Base-by-base conservation (phyloP, 768 basidiomycete genomes). In the Podaxis mareebaensis region DNA sequence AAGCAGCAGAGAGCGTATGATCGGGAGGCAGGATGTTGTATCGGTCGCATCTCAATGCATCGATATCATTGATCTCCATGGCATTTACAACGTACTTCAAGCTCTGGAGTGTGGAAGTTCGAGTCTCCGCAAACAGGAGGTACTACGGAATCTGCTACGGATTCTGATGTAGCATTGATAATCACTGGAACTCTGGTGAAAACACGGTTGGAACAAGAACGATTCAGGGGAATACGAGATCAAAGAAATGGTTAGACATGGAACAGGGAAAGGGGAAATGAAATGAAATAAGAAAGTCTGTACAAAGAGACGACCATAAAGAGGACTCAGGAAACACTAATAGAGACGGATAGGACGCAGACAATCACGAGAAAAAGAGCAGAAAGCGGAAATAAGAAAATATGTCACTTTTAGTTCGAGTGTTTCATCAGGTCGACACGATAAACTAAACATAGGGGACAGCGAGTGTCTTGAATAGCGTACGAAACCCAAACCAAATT, bases 211-310 rank as follows among this genome's bases (percentile, higher is more conserved):
- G 24, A 15, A 22, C 26, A 51, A 28, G 24, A 28, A 28, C 26
- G 26, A 51, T 51, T 51, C 42, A 51, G 22, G 24, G 24, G 24
- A 28, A 51, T 40, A 39, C 61, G n/a, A 17, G 61, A 57, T 56
- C 46, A 67, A 33, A 15, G 30, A 33, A 15, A n/a, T 8, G 12
- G 12, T 12, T 33, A 17, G 26, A 53, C 30, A 17, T 6, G 54
- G n/a, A 15, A 57, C 10, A 63, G 40, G 58, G 56, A 58, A 58
- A 60, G 64, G 54, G 56, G 55, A 36, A 36, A 48, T 6, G 42
- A 8, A 20, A 44, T 6, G 42, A 44, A 20, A 24, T 42, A 44
- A 51, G 46, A 60, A 38, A 15, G 59, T 52, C 22, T 38, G 33
- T 51, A 15, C 13, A 59, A 26, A 48, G 28, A 60, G 51, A 38